phyloP scores from a whole-genome alignment of 2,329 filamentous ascomycete genomes.

The Fusarium sp. region DNA sequence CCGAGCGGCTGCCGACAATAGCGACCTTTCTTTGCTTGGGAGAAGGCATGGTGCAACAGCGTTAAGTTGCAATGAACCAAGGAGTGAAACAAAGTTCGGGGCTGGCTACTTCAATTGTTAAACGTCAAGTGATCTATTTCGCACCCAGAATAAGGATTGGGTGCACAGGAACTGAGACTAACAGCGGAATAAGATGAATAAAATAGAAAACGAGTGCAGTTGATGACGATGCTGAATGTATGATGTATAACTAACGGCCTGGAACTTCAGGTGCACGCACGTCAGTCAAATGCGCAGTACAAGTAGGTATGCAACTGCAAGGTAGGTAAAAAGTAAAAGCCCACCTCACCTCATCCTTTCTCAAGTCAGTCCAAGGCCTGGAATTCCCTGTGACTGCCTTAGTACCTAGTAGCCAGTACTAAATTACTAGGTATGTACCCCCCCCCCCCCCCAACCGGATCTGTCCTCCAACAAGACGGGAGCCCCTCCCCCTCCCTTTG shows the following conservation, averaged over 20 bases:
- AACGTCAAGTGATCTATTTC: slow-evolving; percentile 13
- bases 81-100: slow-evolving; percentile 31
- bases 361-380: neutral
- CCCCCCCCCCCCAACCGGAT: slow-evolving; percentile 31
- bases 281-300: slow-evolving; percentile 30
- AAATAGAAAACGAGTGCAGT: slow-evolving; percentile 17
- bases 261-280: slow-evolving; percentile 36
- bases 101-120: slow-evolving; percentile 17
- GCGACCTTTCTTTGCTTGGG: slow-evolving; percentile 94
- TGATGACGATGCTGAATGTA: slow-evolving; percentile 36
- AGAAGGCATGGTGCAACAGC: slow-evolving; percentile 53
- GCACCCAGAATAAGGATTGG: slow-evolving; percentile 2
- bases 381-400: slow-evolving; percentile 2
- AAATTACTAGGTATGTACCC: neutral
- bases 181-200: slow-evolving; percentile 13
- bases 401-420: too few relatives aligned
- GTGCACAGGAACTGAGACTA: slow-evolving; percentile 28
- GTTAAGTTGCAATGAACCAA: slow-evolving; percentile 24
- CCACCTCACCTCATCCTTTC: slow-evolving; percentile 1
- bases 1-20: slow-evolving; percentile 93
- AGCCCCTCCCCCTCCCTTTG: slow-evolving; percentile 45
- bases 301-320: slow-evolving; percentile 25
- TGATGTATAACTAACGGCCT: slow-evolving; percentile 39
- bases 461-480: slow-evolving; percentile 19
- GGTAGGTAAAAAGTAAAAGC: slow-evolving; percentile 5